Evolutionary conservation across 768 basidiomycete genomes (phyloP), one percentile per base, ranked within the genome.

Genomic region (Kondoa subrosea): DNA sequence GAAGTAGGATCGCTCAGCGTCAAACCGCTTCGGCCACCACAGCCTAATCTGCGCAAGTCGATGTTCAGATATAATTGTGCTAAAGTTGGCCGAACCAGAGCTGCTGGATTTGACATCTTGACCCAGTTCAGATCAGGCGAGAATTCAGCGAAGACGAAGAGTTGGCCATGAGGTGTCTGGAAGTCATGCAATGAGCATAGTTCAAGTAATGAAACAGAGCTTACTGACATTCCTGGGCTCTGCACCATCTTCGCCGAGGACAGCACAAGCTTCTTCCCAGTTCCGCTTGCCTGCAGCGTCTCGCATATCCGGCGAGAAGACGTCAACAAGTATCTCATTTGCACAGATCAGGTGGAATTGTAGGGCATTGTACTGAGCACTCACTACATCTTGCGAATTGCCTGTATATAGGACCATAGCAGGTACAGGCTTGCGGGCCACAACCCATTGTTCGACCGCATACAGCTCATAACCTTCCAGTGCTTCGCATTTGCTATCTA

Each of bases 361-460:
- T 33, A 16, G 29, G 3, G 21, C 2, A 3, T 40, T 34, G 3
- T 57, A 69, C n/a, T 16, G 21, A 21, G n/a, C 30, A n/a, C 56
- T 15, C 34, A 69, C 69, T 29, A 68, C 57, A 34, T 69, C 56
- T n/a, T 31, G 8, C 1, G 14, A 32, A 31, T 69, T 66, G 16
- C 66, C 60, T 21, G 69, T 69, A 14, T 65, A 56, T 8, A 65
- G 59, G 4, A 66, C 66, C 2, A 67, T 66, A 25, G 15, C 60
- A 4, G 62, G 59, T 29, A 69, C 56, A 25, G 27, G 21, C 56
- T 56, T 67, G 27, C 69, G 57, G 59, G 64, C 65, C 2, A 66
- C 34, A 12, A 69, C 59, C 69, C 66, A 67, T 56, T 69, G 69
- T 60, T 69, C 69, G 1, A 69, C 66, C 17, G 69, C 69, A 33